Conservation (phyloP, 139 green algal species). For the Tetraselmis chui region DNA sequence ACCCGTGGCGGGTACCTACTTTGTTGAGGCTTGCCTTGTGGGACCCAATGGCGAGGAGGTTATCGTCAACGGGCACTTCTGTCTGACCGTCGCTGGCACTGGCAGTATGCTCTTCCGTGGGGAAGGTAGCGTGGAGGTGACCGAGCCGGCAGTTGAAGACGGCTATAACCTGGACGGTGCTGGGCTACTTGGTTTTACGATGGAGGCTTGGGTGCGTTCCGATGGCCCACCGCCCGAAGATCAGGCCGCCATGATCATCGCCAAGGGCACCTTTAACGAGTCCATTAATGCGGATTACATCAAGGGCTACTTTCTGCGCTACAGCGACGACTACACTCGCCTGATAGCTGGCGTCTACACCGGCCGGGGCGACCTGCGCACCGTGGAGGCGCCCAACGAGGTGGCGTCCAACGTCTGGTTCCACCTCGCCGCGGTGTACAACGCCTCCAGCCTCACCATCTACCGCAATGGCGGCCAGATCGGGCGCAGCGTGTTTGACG, state of each 20-base stretch:
- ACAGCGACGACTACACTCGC: background rate
- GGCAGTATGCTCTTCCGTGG: background rate
- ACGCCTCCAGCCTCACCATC: background rate
- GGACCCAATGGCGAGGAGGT: background rate
- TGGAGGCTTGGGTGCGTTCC: background rate
- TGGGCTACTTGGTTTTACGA: background rate
- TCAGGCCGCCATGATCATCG: background rate
- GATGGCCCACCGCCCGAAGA: background rate
- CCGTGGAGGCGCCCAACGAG: background rate
- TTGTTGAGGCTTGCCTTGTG: background rate
- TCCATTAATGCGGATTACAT: background rate
- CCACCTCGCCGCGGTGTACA: constrained; percentile 16
- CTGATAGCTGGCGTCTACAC: background rate
- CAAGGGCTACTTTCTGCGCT: constrained; percentile 4
- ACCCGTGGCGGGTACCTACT: constrained; percentile 1
- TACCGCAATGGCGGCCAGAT: constrained; percentile 2
- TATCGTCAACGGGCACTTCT: background rate
- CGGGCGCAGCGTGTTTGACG: background rate
- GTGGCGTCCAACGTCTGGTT: constrained; percentile 1
- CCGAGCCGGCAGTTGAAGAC: background rate
- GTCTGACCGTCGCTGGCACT: background rate
- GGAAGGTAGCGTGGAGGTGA: background rate
- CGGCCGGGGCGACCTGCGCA: background rate
- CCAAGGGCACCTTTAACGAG: background rate
- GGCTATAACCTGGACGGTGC: background rate